Evolutionary conservation across 495 filamentous ascomycete genomes (phyloP).

Genomic region (Aspergillus ellipticus): DNA sequence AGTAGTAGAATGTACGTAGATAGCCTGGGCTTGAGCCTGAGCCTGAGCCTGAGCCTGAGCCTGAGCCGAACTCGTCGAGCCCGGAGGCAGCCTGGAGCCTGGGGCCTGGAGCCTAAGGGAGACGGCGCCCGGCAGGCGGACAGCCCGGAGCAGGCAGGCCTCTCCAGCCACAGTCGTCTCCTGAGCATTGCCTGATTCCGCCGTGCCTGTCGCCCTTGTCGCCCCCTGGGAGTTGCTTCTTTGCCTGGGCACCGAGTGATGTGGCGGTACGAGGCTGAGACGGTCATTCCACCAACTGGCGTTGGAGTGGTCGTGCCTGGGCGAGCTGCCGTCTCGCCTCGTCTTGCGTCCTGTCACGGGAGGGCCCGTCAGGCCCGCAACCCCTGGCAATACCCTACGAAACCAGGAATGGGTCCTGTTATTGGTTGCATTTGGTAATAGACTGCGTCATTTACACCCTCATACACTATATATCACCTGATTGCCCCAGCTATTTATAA

Average conservation of each 20-base stretch:
- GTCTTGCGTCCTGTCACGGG: not conserved
- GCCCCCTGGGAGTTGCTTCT: not conserved
- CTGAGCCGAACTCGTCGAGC: no score
- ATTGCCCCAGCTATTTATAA: not conserved
- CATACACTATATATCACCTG: not conserved
- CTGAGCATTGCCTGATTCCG: not conserved
- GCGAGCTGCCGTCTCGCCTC: not conserved
- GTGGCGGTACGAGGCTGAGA: not conserved
- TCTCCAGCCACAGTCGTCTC: not conserved
- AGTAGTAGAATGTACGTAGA: no score
- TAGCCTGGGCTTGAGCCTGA: slow-evolving; percentile 1
- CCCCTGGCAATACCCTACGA: no score
- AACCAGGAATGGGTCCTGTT: not conserved
- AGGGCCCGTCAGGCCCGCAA: no score
- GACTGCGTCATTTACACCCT: not conserved
- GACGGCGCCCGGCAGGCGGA: no score
- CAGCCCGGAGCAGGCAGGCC: not conserved
- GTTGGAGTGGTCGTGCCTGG: not conserved
- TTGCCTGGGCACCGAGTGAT: not conserved
- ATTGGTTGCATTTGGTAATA: not conserved
- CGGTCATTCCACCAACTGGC: not conserved
- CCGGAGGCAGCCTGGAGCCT: no score
- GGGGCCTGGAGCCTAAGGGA: no score
- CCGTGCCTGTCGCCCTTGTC: not conserved
- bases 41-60: not conserved